Percentiles rank a stretch among this genome's conserved stretches.
Evolutionary conservation across 2,329 filamentous ascomycete genomes (phyloP).

Genomic region (Pyrenophora teres): DNA sequence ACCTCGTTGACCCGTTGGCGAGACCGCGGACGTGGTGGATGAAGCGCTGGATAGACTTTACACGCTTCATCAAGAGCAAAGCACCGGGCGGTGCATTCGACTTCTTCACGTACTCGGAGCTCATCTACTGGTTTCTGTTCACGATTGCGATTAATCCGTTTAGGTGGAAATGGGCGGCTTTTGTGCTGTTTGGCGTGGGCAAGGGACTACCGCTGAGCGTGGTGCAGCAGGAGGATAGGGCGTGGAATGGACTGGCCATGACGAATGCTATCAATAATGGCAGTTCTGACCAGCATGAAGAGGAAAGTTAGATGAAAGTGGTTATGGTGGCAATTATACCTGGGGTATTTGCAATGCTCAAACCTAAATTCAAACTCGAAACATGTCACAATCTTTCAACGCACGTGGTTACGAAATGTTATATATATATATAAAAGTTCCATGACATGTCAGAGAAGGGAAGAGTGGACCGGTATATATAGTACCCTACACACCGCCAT

Average conservation of each 20-base stretch:
- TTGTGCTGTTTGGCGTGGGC: slow-evolving; percentile 79
- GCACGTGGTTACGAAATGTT: too few relatives aligned
- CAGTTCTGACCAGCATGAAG: background rate
- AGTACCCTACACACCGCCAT: too few relatives aligned
- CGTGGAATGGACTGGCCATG: slow-evolving; percentile 60
- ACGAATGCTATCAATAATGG: slow-evolving; percentile 17
- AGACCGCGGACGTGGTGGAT: slow-evolving; percentile 75
- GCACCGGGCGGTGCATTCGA: slow-evolving; percentile 76
- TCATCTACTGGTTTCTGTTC: slow-evolving; percentile 85
- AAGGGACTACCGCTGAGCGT: slow-evolving; percentile 67
- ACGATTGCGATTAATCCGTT: slow-evolving; percentile 81
- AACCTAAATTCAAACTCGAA: too few relatives aligned
- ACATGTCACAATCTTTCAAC: too few relatives aligned
- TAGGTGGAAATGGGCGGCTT: slow-evolving; percentile 86
- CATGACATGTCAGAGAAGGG: too few relatives aligned
- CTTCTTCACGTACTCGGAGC: slow-evolving; percentile 86
- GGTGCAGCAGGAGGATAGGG: slow-evolving; percentile 67
- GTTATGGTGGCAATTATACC: too few relatives aligned
- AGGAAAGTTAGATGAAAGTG: background rate
- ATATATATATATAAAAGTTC: too few relatives aligned
- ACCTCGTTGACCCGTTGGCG: slow-evolving; percentile 77
- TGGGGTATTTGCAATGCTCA: too few relatives aligned
- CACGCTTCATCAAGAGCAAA: slow-evolving; percentile 68
- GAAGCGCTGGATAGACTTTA: slow-evolving; percentile 87
- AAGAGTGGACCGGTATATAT: too few relatives aligned